Evolutionary conservation across 805 yeast species (phyloP).

Genomic region (Naumovozyma castellii): DNA sequence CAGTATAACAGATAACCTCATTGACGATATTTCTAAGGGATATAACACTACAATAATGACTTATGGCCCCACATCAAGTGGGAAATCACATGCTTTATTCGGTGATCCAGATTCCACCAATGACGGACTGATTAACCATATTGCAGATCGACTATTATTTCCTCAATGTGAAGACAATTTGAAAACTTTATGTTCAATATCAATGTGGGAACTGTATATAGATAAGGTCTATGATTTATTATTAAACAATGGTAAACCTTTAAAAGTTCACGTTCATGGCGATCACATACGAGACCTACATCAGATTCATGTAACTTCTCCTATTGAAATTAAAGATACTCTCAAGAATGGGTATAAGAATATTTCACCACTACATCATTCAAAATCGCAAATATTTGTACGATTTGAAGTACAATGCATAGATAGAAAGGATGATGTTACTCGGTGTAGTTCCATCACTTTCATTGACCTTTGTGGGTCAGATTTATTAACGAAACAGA

Average conservation of each 20-base stretch:
- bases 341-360: background rate
- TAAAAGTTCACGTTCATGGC: background rate
- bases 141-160: conserved; percentile 46
- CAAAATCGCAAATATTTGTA: conserved; percentile 36
- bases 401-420: conserved; percentile 1
- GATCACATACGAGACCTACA: background rate
- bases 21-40: conserved; percentile 35
- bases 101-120: conserved; percentile 36
- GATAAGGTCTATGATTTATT: conserved; percentile 69
- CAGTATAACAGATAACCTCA: background rate
- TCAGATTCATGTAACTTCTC: background rate
- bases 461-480: conserved; percentile 84
- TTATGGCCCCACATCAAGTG: conserved; percentile 74
- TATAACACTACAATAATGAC: conserved; percentile 71
- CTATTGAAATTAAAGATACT: background rate
- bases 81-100: conserved; percentile 71
- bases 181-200: conserved; percentile 49
- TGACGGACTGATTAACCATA: conserved; percentile 45
- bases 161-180: conserved; percentile 36
- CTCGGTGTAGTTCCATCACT: conserved; percentile 1
- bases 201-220: conserved; percentile 73
- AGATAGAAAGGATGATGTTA: conserved; percentile 1
- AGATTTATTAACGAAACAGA: conserved; percentile 39
- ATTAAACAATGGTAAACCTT: conserved; percentile 5
- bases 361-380: background rate